Evolutionary conservation across 2,329 filamentous ascomycete genomes (phyloP).

Genomic region (Fusarium subtropicale): DNA sequence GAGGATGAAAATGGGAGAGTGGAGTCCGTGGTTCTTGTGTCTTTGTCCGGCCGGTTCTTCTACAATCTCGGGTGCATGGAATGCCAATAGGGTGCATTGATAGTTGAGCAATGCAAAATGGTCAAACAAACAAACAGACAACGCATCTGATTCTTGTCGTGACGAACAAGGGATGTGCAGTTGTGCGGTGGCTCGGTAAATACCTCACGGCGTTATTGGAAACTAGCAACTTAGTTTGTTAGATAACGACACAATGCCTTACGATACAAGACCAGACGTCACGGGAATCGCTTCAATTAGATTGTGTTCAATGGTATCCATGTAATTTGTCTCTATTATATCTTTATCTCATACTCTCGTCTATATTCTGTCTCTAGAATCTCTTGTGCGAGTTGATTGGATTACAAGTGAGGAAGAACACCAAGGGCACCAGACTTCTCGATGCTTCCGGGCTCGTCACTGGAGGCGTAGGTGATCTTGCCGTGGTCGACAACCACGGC

Average conservation of each 20-base stretch:
- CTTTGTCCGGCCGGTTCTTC: constrained; percentile 57
- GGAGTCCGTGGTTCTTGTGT: constrained; percentile 58
- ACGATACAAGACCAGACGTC: constrained; percentile 21
- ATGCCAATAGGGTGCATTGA: constrained; percentile 57
- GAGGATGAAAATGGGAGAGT: constrained; percentile 47
- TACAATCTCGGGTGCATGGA: constrained; percentile 58
- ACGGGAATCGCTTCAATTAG: background rate
- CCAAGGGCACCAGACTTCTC: constrained; percentile 65
- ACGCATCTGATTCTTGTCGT: constrained; percentile 35
- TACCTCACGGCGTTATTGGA: constrained; percentile 28
- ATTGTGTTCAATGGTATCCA: constrained; percentile 17
- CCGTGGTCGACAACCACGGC: constrained; percentile 86
- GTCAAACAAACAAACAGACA: constrained; percentile 42
- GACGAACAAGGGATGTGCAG: constrained; percentile 25
- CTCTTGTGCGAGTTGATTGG: constrained; percentile 9
- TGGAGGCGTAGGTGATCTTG: constrained; percentile 84
- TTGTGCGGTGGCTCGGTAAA: constrained; percentile 24
- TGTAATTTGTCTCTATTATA: constrained; percentile 30
- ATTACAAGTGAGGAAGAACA: constrained; percentile 65
- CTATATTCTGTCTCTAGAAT: constrained; percentile 10
- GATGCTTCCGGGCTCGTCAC: constrained; percentile 62
- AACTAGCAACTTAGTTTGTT: constrained; percentile 18
- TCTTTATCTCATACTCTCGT: constrained; percentile 36
- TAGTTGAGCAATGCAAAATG: constrained; percentile 56
- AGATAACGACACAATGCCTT: constrained; percentile 18